Evolutionary conservation across 1,139 yeast genomes (phyloP).

Genomic region (Dujonia santamariae): DNA sequence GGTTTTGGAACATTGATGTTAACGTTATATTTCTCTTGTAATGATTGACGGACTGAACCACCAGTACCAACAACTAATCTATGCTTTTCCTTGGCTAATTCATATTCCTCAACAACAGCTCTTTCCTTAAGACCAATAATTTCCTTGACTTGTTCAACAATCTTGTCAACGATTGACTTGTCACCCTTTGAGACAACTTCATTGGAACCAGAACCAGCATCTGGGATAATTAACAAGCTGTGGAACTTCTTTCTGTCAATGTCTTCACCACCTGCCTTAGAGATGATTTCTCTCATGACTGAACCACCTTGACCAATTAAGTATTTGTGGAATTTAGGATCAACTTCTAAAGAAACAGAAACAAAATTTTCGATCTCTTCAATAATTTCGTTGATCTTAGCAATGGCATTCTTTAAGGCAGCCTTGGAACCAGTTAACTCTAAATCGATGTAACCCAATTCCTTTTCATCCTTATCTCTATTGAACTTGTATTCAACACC

Average conservation of each 20-base stretch:
- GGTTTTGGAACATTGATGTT: constrained; percentile 67
- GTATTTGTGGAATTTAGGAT: constrained; percentile 74
- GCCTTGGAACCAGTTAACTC: constrained; percentile 77
- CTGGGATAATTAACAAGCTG: constrained; percentile 73
- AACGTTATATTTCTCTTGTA: constrained; percentile 71
- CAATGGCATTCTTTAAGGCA: constrained; percentile 74
- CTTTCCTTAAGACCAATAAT: constrained; percentile 68
- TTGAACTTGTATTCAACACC: constrained; percentile 72
- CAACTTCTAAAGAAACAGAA: constrained; percentile 62
- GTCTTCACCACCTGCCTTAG: constrained; percentile 75
- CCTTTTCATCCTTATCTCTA: constrained; percentile 45
- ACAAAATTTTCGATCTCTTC: constrained; percentile 65
- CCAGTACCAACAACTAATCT: constrained; percentile 78
- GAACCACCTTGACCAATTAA: constrained; percentile 83
- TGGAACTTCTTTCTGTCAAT: constrained; percentile 43
- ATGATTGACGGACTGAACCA: constrained; percentile 69
- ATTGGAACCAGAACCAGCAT: constrained; percentile 61
- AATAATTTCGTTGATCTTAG: constrained; percentile 61
- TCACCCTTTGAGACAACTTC: constrained; percentile 74
- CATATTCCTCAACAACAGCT: constrained; percentile 52
- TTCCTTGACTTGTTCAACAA: constrained; percentile 60
- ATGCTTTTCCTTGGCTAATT: constrained; percentile 72
- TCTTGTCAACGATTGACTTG: constrained; percentile 66
- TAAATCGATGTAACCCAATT: constrained; percentile 50
- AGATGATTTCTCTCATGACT: constrained; percentile 68